A percentile compares a stretch with the other conserved stretches of the same genome.
Conservation (phyloP, 305 asterid species). For the Fraxinus sp. region DNA sequence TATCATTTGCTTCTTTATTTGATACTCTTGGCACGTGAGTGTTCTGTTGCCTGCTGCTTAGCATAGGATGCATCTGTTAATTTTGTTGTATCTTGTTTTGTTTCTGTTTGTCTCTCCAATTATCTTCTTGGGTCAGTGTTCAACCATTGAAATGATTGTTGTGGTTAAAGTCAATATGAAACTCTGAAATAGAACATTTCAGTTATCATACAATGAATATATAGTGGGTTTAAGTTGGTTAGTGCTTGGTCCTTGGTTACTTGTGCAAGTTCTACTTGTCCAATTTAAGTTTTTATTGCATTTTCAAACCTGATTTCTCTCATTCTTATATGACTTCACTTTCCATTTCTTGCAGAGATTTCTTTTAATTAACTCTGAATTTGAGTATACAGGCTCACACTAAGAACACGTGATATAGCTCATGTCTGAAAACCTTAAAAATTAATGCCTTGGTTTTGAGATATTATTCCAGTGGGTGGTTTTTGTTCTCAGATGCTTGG, state of each 20-base stretch:
- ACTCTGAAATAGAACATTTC: constrained; percentile 1
- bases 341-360: constrained; percentile 1
- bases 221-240: neutral
- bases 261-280: constrained; percentile 2
- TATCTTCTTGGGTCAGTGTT: constrained; percentile 11
- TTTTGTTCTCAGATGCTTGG: constrained; percentile 57
- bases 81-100: neutral
- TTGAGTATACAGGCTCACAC: neutral
- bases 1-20: constrained; percentile 52
- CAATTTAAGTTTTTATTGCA: constrained; percentile 15
- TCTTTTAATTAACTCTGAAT: constrained; percentile 10
- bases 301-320: neutral
- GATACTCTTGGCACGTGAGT: constrained; percentile 55
- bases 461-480: neutral
- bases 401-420: neutral
- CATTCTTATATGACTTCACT: neutral
- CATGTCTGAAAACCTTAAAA: neutral
- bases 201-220: constrained; percentile 10
- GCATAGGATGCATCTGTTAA: constrained; percentile 3
- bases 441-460: neutral
- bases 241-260: neutral
- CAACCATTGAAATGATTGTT: neutral
- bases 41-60: constrained; percentile 20
- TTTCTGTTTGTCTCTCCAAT: constrained; percentile 13
- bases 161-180: neutral